phyloP scores from a whole-genome alignment of 2,329 filamentous ascomycete genomes.

The Diplodia mutila region DNA sequence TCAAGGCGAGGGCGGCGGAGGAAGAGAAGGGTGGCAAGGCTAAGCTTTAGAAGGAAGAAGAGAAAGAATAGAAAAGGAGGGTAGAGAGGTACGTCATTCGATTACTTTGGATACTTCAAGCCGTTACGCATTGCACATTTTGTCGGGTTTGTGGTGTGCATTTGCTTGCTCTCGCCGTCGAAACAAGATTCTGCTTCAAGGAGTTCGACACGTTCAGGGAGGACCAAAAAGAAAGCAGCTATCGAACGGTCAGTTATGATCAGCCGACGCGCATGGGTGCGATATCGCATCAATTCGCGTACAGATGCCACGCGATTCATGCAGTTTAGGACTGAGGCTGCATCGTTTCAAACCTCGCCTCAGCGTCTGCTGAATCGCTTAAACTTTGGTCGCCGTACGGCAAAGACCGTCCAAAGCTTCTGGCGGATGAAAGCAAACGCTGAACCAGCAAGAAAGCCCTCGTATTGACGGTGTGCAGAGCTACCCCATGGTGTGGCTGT shows the following conservation, averaged over 20 bases:
- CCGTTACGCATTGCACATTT: not conserved
- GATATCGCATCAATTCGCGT: not conserved
- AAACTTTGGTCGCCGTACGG: not conserved
- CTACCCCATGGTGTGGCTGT: not conserved
- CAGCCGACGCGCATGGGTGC: not conserved
- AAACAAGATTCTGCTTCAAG: not conserved
- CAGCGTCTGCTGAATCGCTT: not conserved
- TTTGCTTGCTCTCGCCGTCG: not conserved
- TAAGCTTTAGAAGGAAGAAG: constrained; percentile 42
- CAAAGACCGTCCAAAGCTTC: not conserved
- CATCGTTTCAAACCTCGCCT: not conserved
- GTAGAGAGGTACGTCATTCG: constrained; percentile 1
- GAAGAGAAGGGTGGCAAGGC: constrained; percentile 46
- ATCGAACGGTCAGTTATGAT: not conserved
- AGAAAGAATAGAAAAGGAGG: not conserved
- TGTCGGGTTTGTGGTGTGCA: not conserved
- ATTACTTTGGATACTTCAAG: not conserved
- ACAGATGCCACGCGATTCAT: not conserved
- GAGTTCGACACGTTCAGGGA: not conserved
- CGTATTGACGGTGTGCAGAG: not conserved
- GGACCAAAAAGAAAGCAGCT: not conserved
- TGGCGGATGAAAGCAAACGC: not conserved
- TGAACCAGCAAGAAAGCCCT: not conserved
- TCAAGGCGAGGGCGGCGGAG: constrained; percentile 49
- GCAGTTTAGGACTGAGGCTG: not conserved